Conservation (phyloP, 192 early-diverging fungal genomes). For the Thamnidium elegans region DNA sequence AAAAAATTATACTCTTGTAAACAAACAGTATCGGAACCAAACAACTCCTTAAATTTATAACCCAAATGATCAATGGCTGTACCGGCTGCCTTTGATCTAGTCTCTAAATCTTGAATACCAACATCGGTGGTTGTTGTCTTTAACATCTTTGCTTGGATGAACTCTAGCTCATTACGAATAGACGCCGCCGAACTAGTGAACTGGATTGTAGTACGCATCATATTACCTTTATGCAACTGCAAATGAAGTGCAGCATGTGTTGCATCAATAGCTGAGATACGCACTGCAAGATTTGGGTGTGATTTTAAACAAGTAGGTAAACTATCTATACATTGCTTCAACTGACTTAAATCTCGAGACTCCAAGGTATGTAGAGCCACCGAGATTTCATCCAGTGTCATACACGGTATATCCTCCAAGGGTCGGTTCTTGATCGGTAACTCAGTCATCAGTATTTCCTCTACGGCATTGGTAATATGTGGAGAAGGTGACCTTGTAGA, state of each 20-base stretch:
- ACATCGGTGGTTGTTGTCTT: constrained; percentile 38
- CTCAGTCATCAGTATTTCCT: too few species aligned
- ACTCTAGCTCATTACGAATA: constrained; percentile 31
- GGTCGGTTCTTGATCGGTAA: too few species aligned
- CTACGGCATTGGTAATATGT: too few species aligned
- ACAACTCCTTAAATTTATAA: constrained; percentile 16
- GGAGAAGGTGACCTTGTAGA: too few species aligned
- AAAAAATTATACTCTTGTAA: constrained; percentile 14
- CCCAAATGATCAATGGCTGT: constrained; percentile 11
- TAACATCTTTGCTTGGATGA: constrained; percentile 38
- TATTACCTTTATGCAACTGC: constrained; percentile 11
- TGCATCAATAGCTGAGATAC: constrained; percentile 4
- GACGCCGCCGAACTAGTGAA: neutral
- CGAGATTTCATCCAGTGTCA: neutral
- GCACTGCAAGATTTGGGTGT: neutral
- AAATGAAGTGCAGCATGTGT: constrained; percentile 10
- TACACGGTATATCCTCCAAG: neutral
- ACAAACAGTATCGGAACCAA: neutral
- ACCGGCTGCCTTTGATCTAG: constrained; percentile 13
- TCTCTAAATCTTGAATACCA: constrained; percentile 35
- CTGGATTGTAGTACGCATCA: neutral
- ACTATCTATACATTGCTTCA: neutral
- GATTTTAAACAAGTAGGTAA: neutral
- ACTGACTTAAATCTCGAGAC: neutral
- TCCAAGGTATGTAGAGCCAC: neutral